phyloP scores from a whole-genome alignment of 306 rosid species.

The Pyrus bretschneideri region DNA sequence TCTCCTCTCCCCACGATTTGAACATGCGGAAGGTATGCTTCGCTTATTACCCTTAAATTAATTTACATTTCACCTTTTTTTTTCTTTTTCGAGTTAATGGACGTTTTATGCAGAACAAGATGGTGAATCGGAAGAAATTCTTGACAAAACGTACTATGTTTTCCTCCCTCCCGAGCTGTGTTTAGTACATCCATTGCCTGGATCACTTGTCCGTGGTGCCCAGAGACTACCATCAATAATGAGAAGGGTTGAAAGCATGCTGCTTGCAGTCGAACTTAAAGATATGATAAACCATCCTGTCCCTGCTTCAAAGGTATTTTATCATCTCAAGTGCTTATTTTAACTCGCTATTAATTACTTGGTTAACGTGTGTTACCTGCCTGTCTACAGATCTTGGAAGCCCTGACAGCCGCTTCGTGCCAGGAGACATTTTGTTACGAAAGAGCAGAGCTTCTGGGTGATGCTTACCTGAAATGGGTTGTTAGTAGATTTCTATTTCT shows the following conservation, averaged over 20 bases:
- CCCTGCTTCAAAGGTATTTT: slow-evolving; percentile 62
- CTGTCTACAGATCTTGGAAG: slow-evolving; percentile 81
- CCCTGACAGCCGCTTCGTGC: slow-evolving; percentile 98
- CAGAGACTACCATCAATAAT: slow-evolving; percentile 96
- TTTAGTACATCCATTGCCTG: slow-evolving; percentile 84
- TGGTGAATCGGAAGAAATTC: slow-evolving; percentile 75
- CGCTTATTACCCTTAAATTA: slow-evolving; percentile 6
- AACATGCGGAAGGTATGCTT: slow-evolving; percentile 69
- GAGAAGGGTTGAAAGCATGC: slow-evolving; percentile 99
- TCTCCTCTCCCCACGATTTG: slow-evolving; percentile 91
- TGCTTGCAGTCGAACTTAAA: slow-evolving; percentile 83
- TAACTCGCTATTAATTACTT: slow-evolving; percentile 10
- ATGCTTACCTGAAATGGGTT: slow-evolving; percentile 96
- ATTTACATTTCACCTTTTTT: slow-evolving; percentile 5
- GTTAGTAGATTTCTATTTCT: slow-evolving; percentile 94
- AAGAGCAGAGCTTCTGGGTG: slow-evolving; percentile 99
- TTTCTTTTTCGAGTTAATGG: slow-evolving; percentile 2
- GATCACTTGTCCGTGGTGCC: slow-evolving; percentile 96
- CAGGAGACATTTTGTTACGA: slow-evolving; percentile 99
- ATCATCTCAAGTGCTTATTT: slow-evolving; percentile 22
- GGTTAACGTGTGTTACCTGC: slow-evolving; percentile 11
- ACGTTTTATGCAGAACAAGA: slow-evolving; percentile 40
- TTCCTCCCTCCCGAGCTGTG: slow-evolving; percentile 96
- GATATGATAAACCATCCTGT: slow-evolving; percentile 63
- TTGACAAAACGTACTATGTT: slow-evolving; percentile 90